Evolutionary conservation across 768 basidiomycete species (phyloP), one percentile per base, ranked within the genome.

Genomic region (Agaricus blazei): DNA sequence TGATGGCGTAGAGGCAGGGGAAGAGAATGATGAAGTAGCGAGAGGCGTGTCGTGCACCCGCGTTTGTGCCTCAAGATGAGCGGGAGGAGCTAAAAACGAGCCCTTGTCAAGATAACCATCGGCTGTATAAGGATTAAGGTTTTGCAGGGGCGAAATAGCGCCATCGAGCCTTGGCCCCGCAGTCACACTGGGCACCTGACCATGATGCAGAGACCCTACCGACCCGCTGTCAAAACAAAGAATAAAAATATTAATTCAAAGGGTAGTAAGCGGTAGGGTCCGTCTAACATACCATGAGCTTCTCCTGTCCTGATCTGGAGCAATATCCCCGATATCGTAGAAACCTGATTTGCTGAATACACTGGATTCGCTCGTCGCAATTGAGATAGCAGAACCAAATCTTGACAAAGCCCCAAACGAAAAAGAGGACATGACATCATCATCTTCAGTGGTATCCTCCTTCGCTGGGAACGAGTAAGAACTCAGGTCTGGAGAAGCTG

Each of bases 371-470:
- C 83, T 84, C 26, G 82, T 82, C 7, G 79, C 77, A 38, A 83
- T 67, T 8, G 83, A 84, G 3, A 78, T 77, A 56, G 85, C 77
- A 2, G 84, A 86, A 3, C 82, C 77, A 62, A 85, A 86, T 58
- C 84, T 70, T 31, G 83, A 79, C 48, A 74, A 75, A 7, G 75
- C 71, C 40, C 73, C 75, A 58, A 78, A 83, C 11, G 78, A 76
- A 19, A 71, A 70, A 23, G 80, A 71, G 23, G 81, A 76, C 14
- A 67, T 66, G 48, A 82, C 83, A 51, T 84, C 81, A 47, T 84
- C 83, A 26, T 74, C 70, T 48, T 83, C 82, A 52, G 72, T 67
- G 29, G 68, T 75, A 51, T 84, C 81, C 38, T 84, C 83, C 28
- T 73, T 68, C 34, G 68, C 74, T 56, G 66, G 75, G 69, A 77